A percentile compares a stretch with the other conserved stretches of the same genome.
phyloP scores from a whole-genome alignment of 441 rosid species.

The Pelargonium cotyledonis region DNA sequence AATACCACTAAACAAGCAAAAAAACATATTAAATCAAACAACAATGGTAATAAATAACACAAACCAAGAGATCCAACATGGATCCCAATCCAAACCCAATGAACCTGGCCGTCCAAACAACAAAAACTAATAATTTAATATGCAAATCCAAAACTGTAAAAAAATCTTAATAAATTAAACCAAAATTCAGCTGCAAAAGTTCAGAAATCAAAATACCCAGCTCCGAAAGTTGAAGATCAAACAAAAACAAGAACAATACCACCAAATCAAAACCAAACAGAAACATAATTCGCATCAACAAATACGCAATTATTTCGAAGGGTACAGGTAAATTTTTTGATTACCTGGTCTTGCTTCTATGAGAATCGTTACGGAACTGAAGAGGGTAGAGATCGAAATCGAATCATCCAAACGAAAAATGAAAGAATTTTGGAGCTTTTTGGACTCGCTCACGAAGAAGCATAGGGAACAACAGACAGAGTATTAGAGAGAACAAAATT shows the following conservation, averaged over 20 bases:
- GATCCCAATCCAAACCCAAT: slow-evolving; percentile 75
- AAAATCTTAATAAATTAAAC: neutral
- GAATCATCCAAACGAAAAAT: slow-evolving; percentile 25
- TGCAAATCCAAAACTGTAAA: slow-evolving; percentile 11
- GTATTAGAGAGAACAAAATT: slow-evolving; percentile 15
- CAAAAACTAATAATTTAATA: slow-evolving; percentile 20
- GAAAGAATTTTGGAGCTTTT: slow-evolving; percentile 22
- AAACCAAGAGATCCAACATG: slow-evolving; percentile 64
- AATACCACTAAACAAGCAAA: slow-evolving; percentile 24
- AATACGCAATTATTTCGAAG: neutral
- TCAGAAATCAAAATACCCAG: slow-evolving; percentile 31
- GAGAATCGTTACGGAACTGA: slow-evolving; percentile 29
- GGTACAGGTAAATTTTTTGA: slow-evolving; percentile 12
- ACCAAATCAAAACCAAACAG: neutral
- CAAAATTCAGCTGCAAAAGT: slow-evolving; percentile 6
- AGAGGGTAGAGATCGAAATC: slow-evolving; percentile 34
- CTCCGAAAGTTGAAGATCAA: slow-evolving; percentile 36
- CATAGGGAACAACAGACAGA: slow-evolving; percentile 25
- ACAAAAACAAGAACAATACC: neutral
- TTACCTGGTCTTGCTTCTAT: slow-evolving; percentile 40
- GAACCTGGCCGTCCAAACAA: slow-evolving; percentile 38
- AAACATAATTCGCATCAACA: neutral
- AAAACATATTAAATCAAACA: slow-evolving; percentile 20
- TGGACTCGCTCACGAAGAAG: slow-evolving; percentile 28
- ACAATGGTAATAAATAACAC: slow-evolving; percentile 23